Evolutionary conservation across 495 filamentous ascomycete species (phyloP).

Genomic region (Copromyces sp.): DNA sequence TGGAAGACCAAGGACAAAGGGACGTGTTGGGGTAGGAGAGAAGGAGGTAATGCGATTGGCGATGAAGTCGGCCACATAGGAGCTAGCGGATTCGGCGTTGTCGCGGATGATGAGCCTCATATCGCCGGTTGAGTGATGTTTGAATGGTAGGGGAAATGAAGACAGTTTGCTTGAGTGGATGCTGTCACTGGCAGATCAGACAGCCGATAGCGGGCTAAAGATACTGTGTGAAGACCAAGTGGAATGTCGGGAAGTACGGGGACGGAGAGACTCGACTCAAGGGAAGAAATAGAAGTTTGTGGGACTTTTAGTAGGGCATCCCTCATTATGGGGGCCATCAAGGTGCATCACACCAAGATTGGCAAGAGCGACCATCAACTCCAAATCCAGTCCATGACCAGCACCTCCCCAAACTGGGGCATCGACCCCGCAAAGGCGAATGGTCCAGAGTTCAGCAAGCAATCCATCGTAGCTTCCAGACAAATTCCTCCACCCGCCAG

Average conservation of each 20-base stretch:
- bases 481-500: neutral
- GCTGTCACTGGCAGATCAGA: neutral
- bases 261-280: neutral
- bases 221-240: neutral
- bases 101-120: slow-evolving; percentile 84
- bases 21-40: slow-evolving; percentile 55
- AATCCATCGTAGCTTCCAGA: neutral
- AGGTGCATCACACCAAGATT: neutral
- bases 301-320: neutral
- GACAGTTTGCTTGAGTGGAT: neutral
- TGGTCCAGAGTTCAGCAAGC: neutral
- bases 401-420: neutral
- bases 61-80: slow-evolving; percentile 77
- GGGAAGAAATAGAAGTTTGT: neutral
- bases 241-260: neutral
- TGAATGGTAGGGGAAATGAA: neutral
- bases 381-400: neutral
- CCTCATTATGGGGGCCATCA: neutral
- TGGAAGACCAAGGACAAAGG: slow-evolving; percentile 76
- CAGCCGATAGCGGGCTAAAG: neutral
- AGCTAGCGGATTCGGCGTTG: slow-evolving; percentile 51
- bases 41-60: slow-evolving; percentile 67
- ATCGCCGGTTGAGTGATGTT: slow-evolving; percentile 5
- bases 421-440: neutral
- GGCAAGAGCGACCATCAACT: neutral